Evolutionary conservation across 78 protist genomes (phyloP).

Genomic region (Pigoraptor vietnamica): DNA sequence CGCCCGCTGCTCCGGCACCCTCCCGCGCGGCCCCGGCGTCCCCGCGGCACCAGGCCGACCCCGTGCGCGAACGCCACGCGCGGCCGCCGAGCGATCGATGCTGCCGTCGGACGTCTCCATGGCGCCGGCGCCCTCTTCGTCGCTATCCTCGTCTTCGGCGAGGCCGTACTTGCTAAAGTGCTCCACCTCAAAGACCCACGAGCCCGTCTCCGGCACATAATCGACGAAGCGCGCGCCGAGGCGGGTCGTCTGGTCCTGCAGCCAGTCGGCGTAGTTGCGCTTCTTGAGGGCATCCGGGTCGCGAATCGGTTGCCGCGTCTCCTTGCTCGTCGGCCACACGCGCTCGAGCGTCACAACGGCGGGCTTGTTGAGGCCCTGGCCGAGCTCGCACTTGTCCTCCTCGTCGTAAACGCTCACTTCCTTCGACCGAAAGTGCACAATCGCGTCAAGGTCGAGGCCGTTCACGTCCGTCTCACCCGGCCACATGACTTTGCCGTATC

Average conservation of each 20-base stretch:
- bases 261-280: neutral
- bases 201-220: neutral
- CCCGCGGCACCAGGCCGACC: neutral
- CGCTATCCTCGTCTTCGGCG: neutral
- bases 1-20: neutral
- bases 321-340: neutral
- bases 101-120: neutral
- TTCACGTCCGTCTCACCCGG: neutral
- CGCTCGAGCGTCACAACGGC: neutral
- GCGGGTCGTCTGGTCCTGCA: neutral
- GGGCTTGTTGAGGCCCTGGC: conserved; percentile 1
- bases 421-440: neutral
- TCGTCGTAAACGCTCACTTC: neutral
- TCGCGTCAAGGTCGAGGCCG: conserved; percentile 3
- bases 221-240: neutral
- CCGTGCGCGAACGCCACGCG: neutral
- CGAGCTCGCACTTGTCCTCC: neutral
- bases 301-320: neutral
- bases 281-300: neutral
- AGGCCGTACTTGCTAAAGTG: neutral
- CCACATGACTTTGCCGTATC: neutral
- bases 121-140: neutral
- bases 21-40: neutral
- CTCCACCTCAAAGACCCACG: neutral
- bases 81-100: neutral